Evolutionary conservation across 2,329 filamentous ascomycete genomes (phyloP).

Genomic region (Onygenales sp.): DNA sequence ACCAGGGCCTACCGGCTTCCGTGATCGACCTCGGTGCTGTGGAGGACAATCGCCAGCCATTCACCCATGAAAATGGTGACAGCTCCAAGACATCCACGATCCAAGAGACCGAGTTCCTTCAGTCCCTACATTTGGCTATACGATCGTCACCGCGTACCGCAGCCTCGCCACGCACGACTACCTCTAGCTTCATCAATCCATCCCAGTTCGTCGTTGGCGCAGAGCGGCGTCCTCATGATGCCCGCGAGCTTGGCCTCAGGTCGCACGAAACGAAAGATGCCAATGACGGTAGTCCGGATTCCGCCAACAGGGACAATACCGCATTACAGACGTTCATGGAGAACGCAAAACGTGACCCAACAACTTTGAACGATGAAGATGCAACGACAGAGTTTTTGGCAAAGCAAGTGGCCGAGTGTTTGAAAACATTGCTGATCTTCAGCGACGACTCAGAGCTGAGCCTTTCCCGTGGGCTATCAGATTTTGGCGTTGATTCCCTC

Average conservation of each 20-base stretch:
- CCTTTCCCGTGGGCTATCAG: neutral
- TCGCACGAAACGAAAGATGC: neutral
- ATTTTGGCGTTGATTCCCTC: neutral
- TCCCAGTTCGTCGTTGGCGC: neutral
- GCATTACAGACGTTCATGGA: neutral
- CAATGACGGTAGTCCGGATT: neutral
- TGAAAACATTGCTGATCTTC: neutral
- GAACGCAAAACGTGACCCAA: neutral
- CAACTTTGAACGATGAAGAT: neutral
- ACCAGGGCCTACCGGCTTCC: slow-evolving; percentile 11
- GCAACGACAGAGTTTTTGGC: neutral
- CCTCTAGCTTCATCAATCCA: neutral
- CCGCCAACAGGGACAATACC: neutral
- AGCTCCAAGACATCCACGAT: slow-evolving; percentile 1
- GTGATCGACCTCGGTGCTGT: slow-evolving; percentile 18
- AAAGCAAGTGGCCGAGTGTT: neutral
- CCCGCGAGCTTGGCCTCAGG: neutral
- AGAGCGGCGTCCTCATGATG: neutral
- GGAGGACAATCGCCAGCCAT: neutral
- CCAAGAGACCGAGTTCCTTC: slow-evolving; percentile 9
- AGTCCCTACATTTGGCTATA: slow-evolving; percentile 3
- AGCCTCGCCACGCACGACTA: neutral
- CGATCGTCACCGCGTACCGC: neutral
- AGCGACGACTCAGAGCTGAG: neutral
- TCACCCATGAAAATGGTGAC: neutral